Conservation (phyloP, 2,329 filamentous ascomycete species). For the Aspergillus pseudoterreus region DNA sequence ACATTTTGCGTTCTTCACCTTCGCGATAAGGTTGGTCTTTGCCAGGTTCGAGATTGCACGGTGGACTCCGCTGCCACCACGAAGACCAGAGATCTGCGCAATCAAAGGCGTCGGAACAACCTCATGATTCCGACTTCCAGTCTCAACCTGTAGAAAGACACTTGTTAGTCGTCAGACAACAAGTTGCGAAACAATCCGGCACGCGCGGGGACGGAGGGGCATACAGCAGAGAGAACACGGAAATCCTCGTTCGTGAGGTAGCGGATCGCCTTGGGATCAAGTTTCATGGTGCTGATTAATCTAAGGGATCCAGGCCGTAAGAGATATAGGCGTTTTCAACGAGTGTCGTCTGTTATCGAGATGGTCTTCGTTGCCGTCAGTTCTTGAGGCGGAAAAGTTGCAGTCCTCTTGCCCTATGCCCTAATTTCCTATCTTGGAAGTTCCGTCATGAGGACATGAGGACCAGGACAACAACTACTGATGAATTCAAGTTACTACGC, state of each 20-base stretch:
- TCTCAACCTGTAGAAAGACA: slow-evolving; percentile 66
- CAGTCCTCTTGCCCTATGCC: slow-evolving; percentile 36
- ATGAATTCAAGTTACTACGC: neutral
- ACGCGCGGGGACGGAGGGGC: slow-evolving; percentile 30
- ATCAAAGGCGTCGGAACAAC: slow-evolving; percentile 90
- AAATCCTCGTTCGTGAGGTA: slow-evolving; percentile 92
- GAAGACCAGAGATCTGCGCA: slow-evolving; percentile 74
- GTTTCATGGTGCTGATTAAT: slow-evolving; percentile 65
- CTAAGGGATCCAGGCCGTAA: neutral
- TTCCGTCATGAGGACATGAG: neutral
- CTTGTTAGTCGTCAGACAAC: slow-evolving; percentile 36
- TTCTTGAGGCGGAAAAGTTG: slow-evolving; percentile 26
- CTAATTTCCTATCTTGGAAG: slow-evolving; percentile 30
- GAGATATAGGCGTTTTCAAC: neutral
- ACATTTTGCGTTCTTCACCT: slow-evolving; percentile 90
- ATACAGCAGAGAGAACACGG: slow-evolving; percentile 86
- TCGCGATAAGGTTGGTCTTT: slow-evolving; percentile 86
- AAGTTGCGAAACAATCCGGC: slow-evolving; percentile 15
- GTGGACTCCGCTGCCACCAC: slow-evolving; percentile 74
- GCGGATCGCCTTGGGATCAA: slow-evolving; percentile 89
- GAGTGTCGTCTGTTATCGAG: neutral
- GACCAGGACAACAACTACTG: neutral
- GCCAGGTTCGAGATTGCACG: slow-evolving; percentile 85
- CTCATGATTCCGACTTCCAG: slow-evolving; percentile 94
- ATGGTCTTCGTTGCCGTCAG: neutral